Evolutionary conservation across 371 early-diverging fungal genomes (phyloP).

Genomic region (Catenaria anguillulae): DNA sequence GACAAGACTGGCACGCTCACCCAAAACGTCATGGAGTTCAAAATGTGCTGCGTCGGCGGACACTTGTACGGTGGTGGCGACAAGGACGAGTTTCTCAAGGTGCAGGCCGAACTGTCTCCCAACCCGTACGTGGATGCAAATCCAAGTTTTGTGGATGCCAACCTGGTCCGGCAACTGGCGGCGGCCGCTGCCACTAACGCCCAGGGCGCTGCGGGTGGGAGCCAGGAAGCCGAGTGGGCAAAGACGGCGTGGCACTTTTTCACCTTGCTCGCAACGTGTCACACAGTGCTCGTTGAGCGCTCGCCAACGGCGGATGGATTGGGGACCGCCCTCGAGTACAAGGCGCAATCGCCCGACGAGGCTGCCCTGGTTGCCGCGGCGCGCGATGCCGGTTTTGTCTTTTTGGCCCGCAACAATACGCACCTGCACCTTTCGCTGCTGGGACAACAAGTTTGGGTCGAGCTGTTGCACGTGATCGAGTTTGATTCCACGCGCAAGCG

Average conservation of each 20-base stretch:
- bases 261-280: conserved; percentile 68
- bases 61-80: conserved; percentile 60
- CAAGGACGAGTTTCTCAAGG: conserved; percentile 32
- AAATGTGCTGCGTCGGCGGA: conserved; percentile 63
- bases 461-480: conserved; percentile 86
- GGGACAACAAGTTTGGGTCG: conserved; percentile 53
- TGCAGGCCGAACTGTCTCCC: background rate
- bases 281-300: conserved; percentile 74
- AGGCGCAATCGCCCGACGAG: conserved; percentile 83
- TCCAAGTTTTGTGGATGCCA: background rate
- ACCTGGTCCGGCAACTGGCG: background rate
- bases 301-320: conserved; percentile 45
- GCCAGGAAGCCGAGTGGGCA: conserved; percentile 6
- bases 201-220: conserved; percentile 19
- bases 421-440: conserved; percentile 57
- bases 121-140: too few species aligned
- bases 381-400: conserved; percentile 40
- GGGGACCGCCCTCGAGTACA: conserved; percentile 47
- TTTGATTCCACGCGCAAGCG: conserved; percentile 95
- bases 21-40: conserved; percentile 90
- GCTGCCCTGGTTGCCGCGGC: conserved; percentile 79
- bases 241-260: conserved; percentile 22
- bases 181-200: too few species aligned
- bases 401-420: conserved; percentile 58
- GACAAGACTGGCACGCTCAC: conserved; percentile 54